Percentiles rank a stretch among this genome's conserved stretches.
phyloP scores from a whole-genome alignment of 306 rosid species.

The Urtica urens region DNA sequence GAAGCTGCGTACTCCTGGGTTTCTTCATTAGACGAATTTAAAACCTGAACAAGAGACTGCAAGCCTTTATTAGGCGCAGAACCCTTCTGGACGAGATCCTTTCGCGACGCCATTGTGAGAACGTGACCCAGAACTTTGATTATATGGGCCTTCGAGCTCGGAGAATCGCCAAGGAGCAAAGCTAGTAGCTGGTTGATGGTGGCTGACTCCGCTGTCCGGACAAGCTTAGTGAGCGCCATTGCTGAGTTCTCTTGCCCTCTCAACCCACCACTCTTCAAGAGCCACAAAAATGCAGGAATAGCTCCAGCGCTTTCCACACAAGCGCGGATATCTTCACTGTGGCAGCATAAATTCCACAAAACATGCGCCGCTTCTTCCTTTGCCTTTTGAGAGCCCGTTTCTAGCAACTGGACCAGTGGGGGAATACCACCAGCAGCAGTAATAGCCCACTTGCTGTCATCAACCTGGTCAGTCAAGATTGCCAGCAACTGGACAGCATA shows the following conservation, averaged over 20 bases:
- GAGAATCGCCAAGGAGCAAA: conserved; percentile 74
- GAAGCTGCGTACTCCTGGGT: conserved; percentile 83
- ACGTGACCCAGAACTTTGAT: conserved; percentile 84
- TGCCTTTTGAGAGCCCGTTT: conserved; percentile 85
- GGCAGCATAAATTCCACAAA: conserved; percentile 86
- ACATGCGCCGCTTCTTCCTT: conserved; percentile 92
- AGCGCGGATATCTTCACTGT: conserved; percentile 94
- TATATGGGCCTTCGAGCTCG: conserved; percentile 59
- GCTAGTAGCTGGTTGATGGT: conserved; percentile 82
- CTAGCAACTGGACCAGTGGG: conserved; percentile 82
- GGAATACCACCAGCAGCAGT: conserved; percentile 99
- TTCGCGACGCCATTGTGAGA: conserved; percentile 59
- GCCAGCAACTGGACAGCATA: conserved; percentile 79
- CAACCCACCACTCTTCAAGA: conserved; percentile 70
- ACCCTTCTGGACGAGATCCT: conserved; percentile 63
- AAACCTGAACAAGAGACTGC: conserved; percentile 78
- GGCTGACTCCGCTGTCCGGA: conserved; percentile 75
- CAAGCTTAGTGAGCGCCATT: conserved; percentile 76
- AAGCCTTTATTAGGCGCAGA: conserved; percentile 81
- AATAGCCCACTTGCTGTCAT: conserved; percentile 98
- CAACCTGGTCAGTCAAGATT: conserved; percentile 72
- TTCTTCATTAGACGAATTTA: conserved; percentile 68
- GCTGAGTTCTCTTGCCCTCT: conserved; percentile 93
- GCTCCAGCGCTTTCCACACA: conserved; percentile 79
- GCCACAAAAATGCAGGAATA: conserved; percentile 78